Evolutionary conservation across 805 yeast species (phyloP).

Genomic region (Wickerhamomyces hampshirensis): DNA sequence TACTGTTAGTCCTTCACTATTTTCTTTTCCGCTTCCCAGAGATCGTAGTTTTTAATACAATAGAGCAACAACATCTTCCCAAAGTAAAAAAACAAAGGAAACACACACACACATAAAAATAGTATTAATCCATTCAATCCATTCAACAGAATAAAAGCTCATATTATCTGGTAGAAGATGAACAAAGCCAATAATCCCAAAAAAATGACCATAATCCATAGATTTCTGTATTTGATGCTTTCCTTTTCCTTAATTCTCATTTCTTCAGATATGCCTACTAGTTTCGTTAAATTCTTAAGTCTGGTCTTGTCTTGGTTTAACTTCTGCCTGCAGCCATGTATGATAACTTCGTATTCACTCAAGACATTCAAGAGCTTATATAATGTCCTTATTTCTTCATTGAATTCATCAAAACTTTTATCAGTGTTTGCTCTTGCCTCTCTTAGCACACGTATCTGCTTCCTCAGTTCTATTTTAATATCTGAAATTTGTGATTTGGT

Average conservation of each 20-base stretch:
- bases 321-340: constrained; percentile 7
- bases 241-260: constrained; percentile 4
- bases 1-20: too few species aligned
- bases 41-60: too few species aligned
- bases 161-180: too few species aligned
- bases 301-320: constrained; percentile 11
- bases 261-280: constrained; percentile 11
- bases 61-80: neutral
- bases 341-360: constrained; percentile 9
- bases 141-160: too few species aligned
- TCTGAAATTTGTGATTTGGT: constrained; percentile 6
- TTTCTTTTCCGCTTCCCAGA: too few species aligned
- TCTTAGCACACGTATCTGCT: constrained; percentile 1
- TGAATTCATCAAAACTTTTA: constrained; percentile 5
- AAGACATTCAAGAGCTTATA: constrained; percentile 8
- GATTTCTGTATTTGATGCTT: constrained; percentile 3
- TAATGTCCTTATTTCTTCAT: constrained; percentile 7
- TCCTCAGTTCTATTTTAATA: constrained; percentile 3
- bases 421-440: constrained; percentile 3
- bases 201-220: constrained; percentile 1
- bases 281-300: constrained; percentile 7
- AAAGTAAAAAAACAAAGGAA: too few species aligned
- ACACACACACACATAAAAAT: too few species aligned
- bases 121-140: too few species aligned
- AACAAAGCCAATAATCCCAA: neutral